Base-by-base conservation (phyloP, 306 rosid genomes). In the Delonix regia region DNA sequence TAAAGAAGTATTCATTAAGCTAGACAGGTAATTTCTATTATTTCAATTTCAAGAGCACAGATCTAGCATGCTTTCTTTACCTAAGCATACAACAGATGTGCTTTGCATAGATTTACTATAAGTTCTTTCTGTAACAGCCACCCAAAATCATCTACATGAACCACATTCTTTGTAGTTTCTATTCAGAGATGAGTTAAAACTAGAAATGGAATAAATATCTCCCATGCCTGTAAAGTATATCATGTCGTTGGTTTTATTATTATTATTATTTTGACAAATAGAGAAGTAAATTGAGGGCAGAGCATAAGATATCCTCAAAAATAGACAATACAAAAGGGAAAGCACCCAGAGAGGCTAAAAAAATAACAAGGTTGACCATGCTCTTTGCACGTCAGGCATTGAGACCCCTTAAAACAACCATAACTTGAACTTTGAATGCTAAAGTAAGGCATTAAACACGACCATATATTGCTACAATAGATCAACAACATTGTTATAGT, bases 1-100 rank as follows among this genome's bases (percentile, higher is more conserved):
- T 74, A 38, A 30, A 28, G 25, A 80, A 33, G 72, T 48, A 69
- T 49, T 41, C 59, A 67, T 68, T 57, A 78, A 34, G 16, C 30
- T 42, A 52, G 27, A 72, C 41, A 67, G 44, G 51, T 15, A 57
- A 72, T 48, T 74, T 59, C 25, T 27, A 25, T 25, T 70, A 45
- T 68, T 22, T 33, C 41, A 10, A 13, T 19, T 61, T 38, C 34
- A 49, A 36, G 38, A 42, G 27, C 19, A n/a, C 63, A 69, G 9
- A 21, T 48, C 18, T 13, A 30, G 11, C 33, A 4, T 21, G 57
- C 25, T 24, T 24, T 25, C 64, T 57, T 25, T 25, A 11, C 9
- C 36, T 57, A 57, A 22, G 62, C 22, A 53, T 53, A 53, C 22
- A 11, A 24, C 30, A 56, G 44, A 62, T 15, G 67, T 42, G 79